Evolutionary conservation across 169 alveolate species (phyloP), one percentile per base, ranked within the genome.

Genomic region (Babesia ovata): DNA sequence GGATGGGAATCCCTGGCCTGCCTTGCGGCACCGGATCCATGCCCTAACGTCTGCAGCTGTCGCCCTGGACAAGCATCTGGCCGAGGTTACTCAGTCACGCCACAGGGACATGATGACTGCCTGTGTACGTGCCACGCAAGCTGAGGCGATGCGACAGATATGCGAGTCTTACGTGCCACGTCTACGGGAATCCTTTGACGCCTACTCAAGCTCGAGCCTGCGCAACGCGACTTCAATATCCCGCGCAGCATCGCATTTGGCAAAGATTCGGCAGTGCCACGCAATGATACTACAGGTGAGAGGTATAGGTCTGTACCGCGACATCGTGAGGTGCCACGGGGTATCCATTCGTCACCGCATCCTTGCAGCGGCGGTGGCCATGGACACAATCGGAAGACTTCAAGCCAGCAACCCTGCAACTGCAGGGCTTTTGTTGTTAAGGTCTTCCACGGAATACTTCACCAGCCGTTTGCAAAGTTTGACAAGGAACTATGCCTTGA

Each of bases 41-140:
- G 42, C 59, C n/a, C 67, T 79, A 50, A 45, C 52, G 28, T 14
- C 17, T 14, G 39, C 50, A 0, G 48, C 50, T 9, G 61, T 76
- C 28, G 24, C 87, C 4, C 56, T 79, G 56, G 83, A 70, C 39
- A 69, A 79, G 71, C 74, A 65, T 33, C 44, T 79, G 76, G 39
- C 87, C 12, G 76, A 58, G 26, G 22, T 81, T 8, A 73, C 69
- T 2, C 66, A 61, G 10, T n/a, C 28, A 21, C 87, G 87, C 49
- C 66, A 71, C 58, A 14, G 48, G 19, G 78, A 67, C n/a, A 46
- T 79, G 36, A 36, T 79, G 59, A 63, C 39, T 9, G 58, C 75
- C 13, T 70, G 84, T 2, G n/a, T 42, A 13, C 22, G 66, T 42
- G 46, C 59, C 17, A 60, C 26, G 12, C 45, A 52, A 53, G 48